Base-by-base conservation (phyloP, 1,139 yeast genomes). In the Hyphopichia burtonii region DNA sequence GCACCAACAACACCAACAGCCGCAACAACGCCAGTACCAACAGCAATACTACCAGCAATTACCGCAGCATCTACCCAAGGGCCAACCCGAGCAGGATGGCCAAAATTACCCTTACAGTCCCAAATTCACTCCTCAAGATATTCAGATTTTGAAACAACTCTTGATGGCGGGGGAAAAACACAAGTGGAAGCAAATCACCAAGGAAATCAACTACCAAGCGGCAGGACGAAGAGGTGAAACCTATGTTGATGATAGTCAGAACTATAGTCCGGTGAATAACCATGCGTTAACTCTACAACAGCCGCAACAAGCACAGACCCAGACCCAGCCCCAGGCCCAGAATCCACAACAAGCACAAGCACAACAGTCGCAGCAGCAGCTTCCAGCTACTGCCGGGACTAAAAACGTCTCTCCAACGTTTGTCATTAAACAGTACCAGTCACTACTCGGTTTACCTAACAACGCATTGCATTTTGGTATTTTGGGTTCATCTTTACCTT, bases 181-280 rank as follows among this genome's bases (percentile, higher is more conserved):
- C 53, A 71, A 71, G 50, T 71, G 77, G 77, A 71, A 71, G 50
- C 74, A 68, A 50, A 68, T 71, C 47, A 71, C 77, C 36, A 70
- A 67, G 50, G 75, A 70, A 43, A 68, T 71, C 41, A 71, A 71
- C 49, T 47, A 47, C 40, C 58, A 55, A 34, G 55, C 58, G 17
- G 59, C 61, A 37, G 47, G 47, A 25, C 44, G 52, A 39, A 42
- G 48, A 37, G 39, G 39, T 22, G 39, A 37, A n/a, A 16, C 28
- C 14, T 37, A 19, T 14, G 20, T 20, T 12, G 39, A 37, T 17
- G 39, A 37, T 45, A 25, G 28, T 25, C 28, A 25, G 7, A 25
- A 17, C 31, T 23, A 23, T 16, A 35, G 37, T 16, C 37, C 37
- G 16, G 17, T 30, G 4, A 25, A 25, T 25, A 25, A 25, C 11